These are phyloP conservation scores for Globisporangium lucens DNA, from an alignment of 352 stramenopile species.

Conservation along the genomic window DNA sequence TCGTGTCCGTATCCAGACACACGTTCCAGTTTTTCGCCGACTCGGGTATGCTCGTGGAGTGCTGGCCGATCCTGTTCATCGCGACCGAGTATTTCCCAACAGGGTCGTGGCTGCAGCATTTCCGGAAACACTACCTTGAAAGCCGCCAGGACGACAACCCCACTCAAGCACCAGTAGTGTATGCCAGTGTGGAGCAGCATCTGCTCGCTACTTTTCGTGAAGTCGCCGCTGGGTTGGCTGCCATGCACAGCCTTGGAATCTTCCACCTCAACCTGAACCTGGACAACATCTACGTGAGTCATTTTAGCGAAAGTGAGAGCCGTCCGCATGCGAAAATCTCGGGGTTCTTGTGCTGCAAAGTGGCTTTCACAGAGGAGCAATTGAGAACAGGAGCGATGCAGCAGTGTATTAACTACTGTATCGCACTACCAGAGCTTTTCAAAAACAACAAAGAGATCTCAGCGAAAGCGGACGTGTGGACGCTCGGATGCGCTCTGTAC, in stretches of 20 bases:
- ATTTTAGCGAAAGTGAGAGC: not conserved
- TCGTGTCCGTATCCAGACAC: conserved; percentile 37
- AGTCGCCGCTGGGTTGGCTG: conserved; percentile 41
- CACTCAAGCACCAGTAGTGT: conserved; percentile 11
- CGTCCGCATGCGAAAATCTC: conserved; percentile 30
- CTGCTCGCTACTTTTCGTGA: conserved; percentile 38
- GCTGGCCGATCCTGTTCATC: conserved; percentile 58
- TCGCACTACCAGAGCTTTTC: conserved; percentile 40
- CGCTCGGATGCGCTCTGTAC: conserved; percentile 57
- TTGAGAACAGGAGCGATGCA: conserved; percentile 30
- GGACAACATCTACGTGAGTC: conserved; percentile 39
- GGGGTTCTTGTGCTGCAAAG: conserved; percentile 43
- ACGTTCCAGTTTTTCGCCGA: conserved; percentile 64
- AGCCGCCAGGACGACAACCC: not conserved
- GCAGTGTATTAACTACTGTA: conserved; percentile 35
- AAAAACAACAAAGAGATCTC: conserved; percentile 26
- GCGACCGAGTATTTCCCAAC: conserved; percentile 36
- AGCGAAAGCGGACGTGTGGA: conserved; percentile 56
- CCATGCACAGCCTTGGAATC: conserved; percentile 54
- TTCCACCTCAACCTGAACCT: conserved; percentile 60
- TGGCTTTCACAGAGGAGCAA: conserved; percentile 29
- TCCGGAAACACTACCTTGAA: conserved; percentile 19
- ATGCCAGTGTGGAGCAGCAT: conserved; percentile 28
- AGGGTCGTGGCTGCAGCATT: conserved; percentile 37
- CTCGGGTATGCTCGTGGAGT: conserved; percentile 56